A percentile compares a stretch with the other conserved stretches of the same genome.
These are phyloP conservation scores for Marchantia polymorpha DNA, from an alignment of 225 moss, liverwort and hornwort genomes.

Conservation along the genomic window DNA sequence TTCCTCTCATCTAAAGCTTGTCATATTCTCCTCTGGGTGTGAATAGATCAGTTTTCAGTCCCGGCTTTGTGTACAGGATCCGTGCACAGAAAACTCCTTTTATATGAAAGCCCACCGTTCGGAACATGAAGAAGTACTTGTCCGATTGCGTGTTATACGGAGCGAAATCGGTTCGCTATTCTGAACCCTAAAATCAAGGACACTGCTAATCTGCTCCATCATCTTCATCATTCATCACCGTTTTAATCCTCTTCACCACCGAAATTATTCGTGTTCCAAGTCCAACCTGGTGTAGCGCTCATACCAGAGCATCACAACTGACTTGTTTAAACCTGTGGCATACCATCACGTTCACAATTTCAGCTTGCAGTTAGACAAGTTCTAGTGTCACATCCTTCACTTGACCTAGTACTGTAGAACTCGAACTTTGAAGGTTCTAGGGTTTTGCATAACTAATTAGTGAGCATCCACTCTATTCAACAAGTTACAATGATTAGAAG, in stretches of 20 bases:
- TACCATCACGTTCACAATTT: too few species aligned
- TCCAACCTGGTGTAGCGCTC: too few species aligned
- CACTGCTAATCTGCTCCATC: neutral
- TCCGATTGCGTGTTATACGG: neutral
- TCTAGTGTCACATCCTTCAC: too few species aligned
- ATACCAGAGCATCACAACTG: too few species aligned
- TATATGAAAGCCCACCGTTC: neutral
- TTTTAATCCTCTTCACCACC: neutral
- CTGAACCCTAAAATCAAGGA: neutral
- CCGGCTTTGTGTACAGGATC: neutral
- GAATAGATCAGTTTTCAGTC: neutral
- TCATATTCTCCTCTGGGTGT: neutral
- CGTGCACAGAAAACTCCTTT: neutral
- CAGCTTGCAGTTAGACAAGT: too few species aligned
- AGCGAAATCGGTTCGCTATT: neutral
- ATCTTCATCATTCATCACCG: neutral
- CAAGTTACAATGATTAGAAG: too few species aligned
- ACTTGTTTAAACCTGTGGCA: too few species aligned
- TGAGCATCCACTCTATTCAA: too few species aligned
- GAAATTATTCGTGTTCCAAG: too few species aligned
- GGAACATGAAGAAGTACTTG: neutral
- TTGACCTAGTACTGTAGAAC: too few species aligned
- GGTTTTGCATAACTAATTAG: too few species aligned
- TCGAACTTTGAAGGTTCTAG: too few species aligned
- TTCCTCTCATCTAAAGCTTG: neutral